Base-by-base conservation (phyloP, 2,329 filamentous ascomycete genomes). In the Teratosphaeria destructans region DNA sequence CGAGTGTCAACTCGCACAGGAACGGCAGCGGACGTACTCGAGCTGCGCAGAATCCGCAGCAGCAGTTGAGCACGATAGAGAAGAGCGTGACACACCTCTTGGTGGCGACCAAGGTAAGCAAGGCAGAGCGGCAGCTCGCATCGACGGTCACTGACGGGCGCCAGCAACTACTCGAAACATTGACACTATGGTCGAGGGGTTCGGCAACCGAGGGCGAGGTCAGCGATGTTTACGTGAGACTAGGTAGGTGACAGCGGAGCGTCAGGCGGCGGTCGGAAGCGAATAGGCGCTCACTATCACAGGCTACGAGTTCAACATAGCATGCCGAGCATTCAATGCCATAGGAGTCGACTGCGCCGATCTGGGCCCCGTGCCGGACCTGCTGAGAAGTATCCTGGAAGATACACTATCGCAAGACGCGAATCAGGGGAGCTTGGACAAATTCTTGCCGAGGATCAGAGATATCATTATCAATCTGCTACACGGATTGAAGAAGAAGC, bases 391-490 rank as follows among this genome's bases (percentile, higher is more conserved):
- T 61, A 97, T 99, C 60, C 82, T 99, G 58, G 94, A 99, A 75
- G 89, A 95, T 60, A 99, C 94, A 1, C 81, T 99, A 39, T 97
- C 93, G 74, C 94, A 99, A 71, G 92, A 97, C 76, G 94, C 94
- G 5, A 96, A 90, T 67, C 86, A 92, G 56, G 87, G 95, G 71
- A 96, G 92, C 73, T 81, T 99, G 62, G 94, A 99, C 73, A 89
- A 88, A 72, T 99, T 95, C 73, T 79, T 99, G 35, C 94, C 94
- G 0, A 85, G 89, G 61, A 99, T 99, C 73, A 86, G 94, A 68
- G 94, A 99, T 74, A 99, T 99, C 69, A 99, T 99, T 71, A 97
- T 99, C 74, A 96, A 95, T 72, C 80, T 99, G 34, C 82, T 99
- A 8, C 94, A 99, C 72, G 94, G 94, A 2, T 77, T 99, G 64